These are phyloP conservation scores for Hanseniaspora mollemarum DNA, from an alignment of 805 yeast genomes.

Conservation along the genomic window DNA sequence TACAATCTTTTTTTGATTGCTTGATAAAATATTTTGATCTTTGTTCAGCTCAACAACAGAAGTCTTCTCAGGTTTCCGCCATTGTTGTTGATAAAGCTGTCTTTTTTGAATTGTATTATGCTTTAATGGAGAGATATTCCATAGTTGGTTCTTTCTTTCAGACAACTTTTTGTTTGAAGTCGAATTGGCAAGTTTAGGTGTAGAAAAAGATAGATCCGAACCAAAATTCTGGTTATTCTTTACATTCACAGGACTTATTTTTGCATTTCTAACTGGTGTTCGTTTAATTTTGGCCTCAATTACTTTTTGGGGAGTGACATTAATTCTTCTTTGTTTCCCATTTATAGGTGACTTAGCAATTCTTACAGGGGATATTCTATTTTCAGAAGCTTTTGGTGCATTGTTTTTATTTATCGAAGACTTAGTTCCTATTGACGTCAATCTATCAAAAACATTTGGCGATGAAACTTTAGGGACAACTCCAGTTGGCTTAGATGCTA, in stretches of 20 bases:
- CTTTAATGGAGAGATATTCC: background rate
- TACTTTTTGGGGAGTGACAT: slow-evolving; percentile 1
- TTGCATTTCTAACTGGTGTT: background rate
- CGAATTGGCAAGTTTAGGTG: background rate
- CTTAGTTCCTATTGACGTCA: slow-evolving; percentile 4
- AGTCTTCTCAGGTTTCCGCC: no score
- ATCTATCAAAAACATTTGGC: slow-evolving; percentile 11
- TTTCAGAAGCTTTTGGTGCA: background rate
- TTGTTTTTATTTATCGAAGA: slow-evolving; percentile 5
- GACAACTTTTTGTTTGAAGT: background rate
- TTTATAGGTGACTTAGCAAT: slow-evolving; percentile 4
- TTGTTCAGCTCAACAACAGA: no score
- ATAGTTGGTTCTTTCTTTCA: background rate
- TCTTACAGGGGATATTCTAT: slow-evolving; percentile 8
- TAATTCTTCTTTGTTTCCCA: background rate
- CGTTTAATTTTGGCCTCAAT: background rate
- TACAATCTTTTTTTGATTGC: no score
- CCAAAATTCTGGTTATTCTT: background rate
- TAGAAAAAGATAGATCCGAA: slow-evolving; percentile 4
- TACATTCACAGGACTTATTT: background rate
- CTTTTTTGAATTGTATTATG: background rate
- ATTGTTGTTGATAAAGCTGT: background rate
- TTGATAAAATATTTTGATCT: no score
- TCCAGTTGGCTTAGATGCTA: background rate
- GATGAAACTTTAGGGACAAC: background rate